phyloP scores from a whole-genome alignment of 768 basidiomycete genomes.

The Suillus tomentosus region DNA sequence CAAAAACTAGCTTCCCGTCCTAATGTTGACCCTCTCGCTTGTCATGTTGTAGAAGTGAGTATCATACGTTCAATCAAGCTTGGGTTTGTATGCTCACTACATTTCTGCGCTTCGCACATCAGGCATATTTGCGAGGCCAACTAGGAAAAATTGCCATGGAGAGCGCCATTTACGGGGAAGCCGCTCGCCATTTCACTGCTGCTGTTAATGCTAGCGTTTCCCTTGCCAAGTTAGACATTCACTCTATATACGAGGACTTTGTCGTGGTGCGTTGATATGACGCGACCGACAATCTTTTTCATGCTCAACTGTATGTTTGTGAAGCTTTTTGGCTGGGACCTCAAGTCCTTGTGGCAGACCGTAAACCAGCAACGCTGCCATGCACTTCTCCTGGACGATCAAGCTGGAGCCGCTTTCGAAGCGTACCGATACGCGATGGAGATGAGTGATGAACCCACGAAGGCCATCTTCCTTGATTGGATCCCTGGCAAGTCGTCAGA shows the following conservation, averaged over 20 bases:
- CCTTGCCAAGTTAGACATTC: neutral
- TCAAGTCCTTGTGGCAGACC: neutral
- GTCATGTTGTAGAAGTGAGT: neutral
- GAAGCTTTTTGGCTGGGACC: neutral
- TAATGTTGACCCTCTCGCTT: neutral
- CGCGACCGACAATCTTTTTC: neutral
- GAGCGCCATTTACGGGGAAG: neutral
- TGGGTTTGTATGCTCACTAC: neutral
- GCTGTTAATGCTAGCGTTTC: neutral
- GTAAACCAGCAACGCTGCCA: conserved; percentile 1
- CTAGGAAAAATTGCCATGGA: neutral
- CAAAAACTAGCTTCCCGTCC: neutral
- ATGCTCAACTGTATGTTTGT: neutral
- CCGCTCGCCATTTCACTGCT: neutral
- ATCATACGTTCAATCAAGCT: neutral
- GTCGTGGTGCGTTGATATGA: neutral
- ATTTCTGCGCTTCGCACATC: neutral
- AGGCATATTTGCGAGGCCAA: neutral
- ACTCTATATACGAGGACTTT: neutral
- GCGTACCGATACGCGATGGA: conserved; percentile 5
- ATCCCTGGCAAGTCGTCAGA: neutral
- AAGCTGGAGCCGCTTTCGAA: neutral
- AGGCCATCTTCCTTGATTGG: neutral
- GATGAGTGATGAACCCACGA: neutral
- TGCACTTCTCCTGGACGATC: neutral